Evolutionary conservation across 2,329 filamentous ascomycete species (phyloP).

Genomic region (Zymoseptoria crescenta): DNA sequence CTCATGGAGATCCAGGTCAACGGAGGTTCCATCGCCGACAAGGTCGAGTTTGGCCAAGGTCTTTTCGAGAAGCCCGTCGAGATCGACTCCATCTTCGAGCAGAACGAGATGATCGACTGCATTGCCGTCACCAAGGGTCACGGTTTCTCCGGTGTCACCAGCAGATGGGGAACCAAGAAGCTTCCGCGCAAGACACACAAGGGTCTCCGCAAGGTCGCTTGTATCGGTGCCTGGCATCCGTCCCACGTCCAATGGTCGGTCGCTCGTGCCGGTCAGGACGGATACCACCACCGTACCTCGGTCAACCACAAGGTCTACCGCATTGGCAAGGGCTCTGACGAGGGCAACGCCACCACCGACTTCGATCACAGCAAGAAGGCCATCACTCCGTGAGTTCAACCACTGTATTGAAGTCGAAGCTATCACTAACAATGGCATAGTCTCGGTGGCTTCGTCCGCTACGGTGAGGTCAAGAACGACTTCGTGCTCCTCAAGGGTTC

Average conservation of each 20-base stretch:
- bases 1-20: constrained; percentile 99
- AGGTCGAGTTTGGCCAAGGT: constrained; percentile 90
- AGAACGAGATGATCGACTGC: constrained; percentile 98
- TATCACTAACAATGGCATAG: constrained; percentile 45
- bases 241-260: constrained; percentile 99
- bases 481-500: constrained; percentile 97
- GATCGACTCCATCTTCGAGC: constrained; percentile 92
- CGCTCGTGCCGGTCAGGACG: constrained; percentile 98
- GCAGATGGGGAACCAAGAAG: constrained; percentile 99
- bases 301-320: constrained; percentile 99
- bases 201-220: constrained; percentile 99
- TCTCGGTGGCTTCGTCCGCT: constrained; percentile 98
- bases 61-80: constrained; percentile 99
- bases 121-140: constrained; percentile 99
- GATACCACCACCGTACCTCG: constrained; percentile 99
- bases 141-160: constrained; percentile 94
- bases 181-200: constrained; percentile 99
- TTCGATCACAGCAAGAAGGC: constrained; percentile 98
- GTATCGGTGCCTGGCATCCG: constrained; percentile 99
- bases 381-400: constrained; percentile 87
- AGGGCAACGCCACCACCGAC: constrained; percentile 88
- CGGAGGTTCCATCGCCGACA: constrained; percentile 89
- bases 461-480: constrained; percentile 99
- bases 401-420: not conserved
- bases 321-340: constrained; percentile 84